Evolutionary conservation across 2,329 filamentous ascomycete genomes (phyloP).

Genomic region (Knufia petricola): DNA sequence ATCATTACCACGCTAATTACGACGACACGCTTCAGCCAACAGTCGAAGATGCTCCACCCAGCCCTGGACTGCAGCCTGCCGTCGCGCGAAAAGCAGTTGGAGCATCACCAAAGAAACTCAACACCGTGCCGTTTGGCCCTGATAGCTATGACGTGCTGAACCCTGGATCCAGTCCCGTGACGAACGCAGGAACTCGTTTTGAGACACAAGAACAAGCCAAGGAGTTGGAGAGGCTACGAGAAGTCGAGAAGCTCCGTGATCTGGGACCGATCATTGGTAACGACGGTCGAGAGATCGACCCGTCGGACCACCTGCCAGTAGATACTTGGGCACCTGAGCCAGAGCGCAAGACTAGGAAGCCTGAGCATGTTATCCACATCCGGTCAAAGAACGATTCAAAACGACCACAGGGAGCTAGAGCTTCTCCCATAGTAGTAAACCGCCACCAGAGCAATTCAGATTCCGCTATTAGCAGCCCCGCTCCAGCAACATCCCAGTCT

Average conservation of each 20-base stretch:
- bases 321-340: slow-evolving; percentile 59
- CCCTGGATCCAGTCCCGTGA: slow-evolving; percentile 33
- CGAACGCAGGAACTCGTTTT: slow-evolving; percentile 29
- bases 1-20: slow-evolving; percentile 23
- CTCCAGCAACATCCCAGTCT: slow-evolving; percentile 12
- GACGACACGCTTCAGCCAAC: slow-evolving; percentile 19
- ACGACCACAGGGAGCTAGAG: slow-evolving; percentile 14
- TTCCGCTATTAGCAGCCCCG: slow-evolving; percentile 5
- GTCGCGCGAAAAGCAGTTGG: slow-evolving; percentile 51
- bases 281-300: slow-evolving; percentile 55
- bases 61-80: slow-evolving; percentile 31
- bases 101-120: slow-evolving; percentile 39
- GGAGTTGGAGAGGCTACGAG: slow-evolving; percentile 30
- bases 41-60: slow-evolving; percentile 15
- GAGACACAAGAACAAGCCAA: slow-evolving; percentile 31
- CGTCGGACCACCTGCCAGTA: slow-evolving; percentile 55
- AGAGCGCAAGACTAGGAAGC: slow-evolving; percentile 45
- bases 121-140: slow-evolving; percentile 48
- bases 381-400: slow-evolving; percentile 25
- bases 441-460: slow-evolving; percentile 14
- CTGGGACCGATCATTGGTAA: slow-evolving; percentile 53
- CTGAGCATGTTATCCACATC: slow-evolving; percentile 40
- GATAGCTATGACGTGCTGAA: slow-evolving; percentile 54
- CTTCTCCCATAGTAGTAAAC: slow-evolving; percentile 17
- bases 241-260: slow-evolving; percentile 33